Conservation (phyloP, 257 asterid species). For the Ajuga chamaepitys region DNA sequence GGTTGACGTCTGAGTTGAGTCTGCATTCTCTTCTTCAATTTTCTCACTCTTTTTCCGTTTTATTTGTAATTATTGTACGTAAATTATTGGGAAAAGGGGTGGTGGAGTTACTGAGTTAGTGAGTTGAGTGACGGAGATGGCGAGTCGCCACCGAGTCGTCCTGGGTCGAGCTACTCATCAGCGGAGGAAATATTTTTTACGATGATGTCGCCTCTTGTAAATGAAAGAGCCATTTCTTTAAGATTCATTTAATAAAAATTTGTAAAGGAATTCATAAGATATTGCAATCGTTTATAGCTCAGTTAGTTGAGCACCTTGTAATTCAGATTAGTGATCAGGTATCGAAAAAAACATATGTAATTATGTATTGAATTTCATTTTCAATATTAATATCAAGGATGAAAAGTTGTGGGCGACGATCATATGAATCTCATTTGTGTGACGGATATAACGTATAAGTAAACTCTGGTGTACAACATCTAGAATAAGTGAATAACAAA, state of each 20-base stretch:
- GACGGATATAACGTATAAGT: no score
- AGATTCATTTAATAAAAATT: slow-evolving; percentile 15
- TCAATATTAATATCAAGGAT: no score
- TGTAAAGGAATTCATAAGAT: no score
- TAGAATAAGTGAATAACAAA: no score
- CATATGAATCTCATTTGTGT: no score
- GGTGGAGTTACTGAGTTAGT: slow-evolving; percentile 11
- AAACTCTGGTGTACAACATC: no score
- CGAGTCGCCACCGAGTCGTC: slow-evolving; percentile 59
- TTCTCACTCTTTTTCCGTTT: not conserved
- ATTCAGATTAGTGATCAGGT: no score
- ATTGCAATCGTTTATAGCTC: no score
- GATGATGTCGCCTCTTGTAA: slow-evolving; percentile 15
- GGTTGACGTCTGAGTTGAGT: slow-evolving; percentile 17
- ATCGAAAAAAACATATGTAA: no score
- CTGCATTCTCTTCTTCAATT: not conserved
- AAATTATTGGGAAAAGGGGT: not conserved
- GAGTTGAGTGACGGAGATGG: slow-evolving; percentile 42
- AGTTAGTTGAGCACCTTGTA: no score
- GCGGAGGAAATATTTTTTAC: not conserved
- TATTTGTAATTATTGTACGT: slow-evolving; percentile 2
- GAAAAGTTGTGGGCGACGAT: no score
- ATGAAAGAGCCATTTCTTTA: slow-evolving; percentile 1
- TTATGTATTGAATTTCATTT: no score
- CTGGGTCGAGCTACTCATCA: slow-evolving; percentile 12